Evolutionary conservation across 352 stramenopile species (phyloP).

Genomic region (Globisporangium emineosum): DNA sequence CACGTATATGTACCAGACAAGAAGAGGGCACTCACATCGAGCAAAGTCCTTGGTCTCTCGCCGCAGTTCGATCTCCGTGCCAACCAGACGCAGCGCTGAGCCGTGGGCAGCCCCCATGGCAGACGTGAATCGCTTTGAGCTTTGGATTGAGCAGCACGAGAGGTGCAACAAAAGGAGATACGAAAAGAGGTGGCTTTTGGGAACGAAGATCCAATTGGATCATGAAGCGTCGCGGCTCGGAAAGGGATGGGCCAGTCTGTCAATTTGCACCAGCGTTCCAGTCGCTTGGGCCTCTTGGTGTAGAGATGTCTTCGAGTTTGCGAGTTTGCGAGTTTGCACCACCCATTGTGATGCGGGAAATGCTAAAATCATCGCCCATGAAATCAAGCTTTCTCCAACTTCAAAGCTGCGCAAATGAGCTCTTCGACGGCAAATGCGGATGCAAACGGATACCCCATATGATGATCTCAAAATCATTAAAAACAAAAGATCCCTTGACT

Average conservation of each 20-base stretch:
- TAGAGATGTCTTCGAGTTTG: no score
- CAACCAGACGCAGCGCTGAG: constrained; percentile 46
- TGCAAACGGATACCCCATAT: no score
- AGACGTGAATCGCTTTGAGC: not conserved
- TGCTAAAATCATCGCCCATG: no score
- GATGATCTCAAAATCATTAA: not conserved
- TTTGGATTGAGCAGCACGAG: not conserved
- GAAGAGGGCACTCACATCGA: constrained; percentile 43
- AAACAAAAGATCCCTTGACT: no score
- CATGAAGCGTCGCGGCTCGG: not conserved
- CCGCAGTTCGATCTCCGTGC: constrained; percentile 59
- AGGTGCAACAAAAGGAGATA: not conserved
- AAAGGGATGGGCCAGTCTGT: no score
- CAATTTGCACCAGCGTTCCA: no score
- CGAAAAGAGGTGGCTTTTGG: not conserved
- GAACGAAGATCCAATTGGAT: not conserved
- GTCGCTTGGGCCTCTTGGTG: no score
- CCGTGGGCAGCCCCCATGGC: constrained; percentile 54
- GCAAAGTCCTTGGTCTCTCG: constrained; percentile 80
- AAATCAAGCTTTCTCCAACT: no score
- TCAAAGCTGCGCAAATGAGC: not conserved
- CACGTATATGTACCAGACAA: not conserved
- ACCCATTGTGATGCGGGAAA: no score
- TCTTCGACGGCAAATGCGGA: no score
- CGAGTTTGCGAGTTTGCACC: no score